A percentile compares a stretch with the other conserved stretches of the same genome.
phyloP scores from a whole-genome alignment of 208 protist genomes.

The Leishmania guyanensis region DNA sequence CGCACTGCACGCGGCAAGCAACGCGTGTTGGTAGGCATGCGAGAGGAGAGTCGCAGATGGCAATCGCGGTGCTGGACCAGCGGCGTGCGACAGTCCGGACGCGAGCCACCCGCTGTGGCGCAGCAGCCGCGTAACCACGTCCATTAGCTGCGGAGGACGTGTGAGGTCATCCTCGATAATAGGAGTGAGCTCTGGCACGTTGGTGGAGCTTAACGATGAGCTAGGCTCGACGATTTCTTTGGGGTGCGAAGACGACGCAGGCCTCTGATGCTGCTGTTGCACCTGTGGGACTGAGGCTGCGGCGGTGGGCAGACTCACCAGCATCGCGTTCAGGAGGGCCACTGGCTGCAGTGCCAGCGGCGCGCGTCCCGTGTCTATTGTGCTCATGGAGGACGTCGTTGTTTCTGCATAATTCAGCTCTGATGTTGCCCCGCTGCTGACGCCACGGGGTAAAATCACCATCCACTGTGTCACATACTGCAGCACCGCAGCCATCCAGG shows the following conservation, averaged over 20 bases:
- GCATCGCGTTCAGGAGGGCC: constrained; percentile 27
- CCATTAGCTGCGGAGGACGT: not conserved
- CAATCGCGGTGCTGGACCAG: constrained; percentile 15
- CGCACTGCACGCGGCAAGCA: not conserved
- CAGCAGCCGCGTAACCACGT: constrained; percentile 18
- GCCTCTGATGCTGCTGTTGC: not conserved
- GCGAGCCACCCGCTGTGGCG: constrained; percentile 37
- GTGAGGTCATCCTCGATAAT: not conserved
- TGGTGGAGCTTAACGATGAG: constrained; percentile 1
- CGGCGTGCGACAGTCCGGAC: constrained; percentile 32
- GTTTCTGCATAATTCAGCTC: not conserved
- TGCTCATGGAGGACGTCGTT: not conserved
- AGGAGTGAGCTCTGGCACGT: not conserved
- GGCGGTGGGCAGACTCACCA: constrained; percentile 17
- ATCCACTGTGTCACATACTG: constrained; percentile 2
- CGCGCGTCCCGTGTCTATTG: not conserved
- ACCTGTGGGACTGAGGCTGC: not conserved
- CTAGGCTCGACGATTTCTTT: not conserved
- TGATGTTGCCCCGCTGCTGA: not conserved
- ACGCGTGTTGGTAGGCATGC: constrained; percentile 19
- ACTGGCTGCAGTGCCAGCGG: constrained; percentile 1
- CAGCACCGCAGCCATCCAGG: not conserved
- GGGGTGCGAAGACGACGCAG: not conserved
- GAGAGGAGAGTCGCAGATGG: constrained; percentile 18
- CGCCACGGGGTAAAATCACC: not conserved